phyloP scores from a whole-genome alignment of 345 rosid species.

The Reutealis trisperma region DNA sequence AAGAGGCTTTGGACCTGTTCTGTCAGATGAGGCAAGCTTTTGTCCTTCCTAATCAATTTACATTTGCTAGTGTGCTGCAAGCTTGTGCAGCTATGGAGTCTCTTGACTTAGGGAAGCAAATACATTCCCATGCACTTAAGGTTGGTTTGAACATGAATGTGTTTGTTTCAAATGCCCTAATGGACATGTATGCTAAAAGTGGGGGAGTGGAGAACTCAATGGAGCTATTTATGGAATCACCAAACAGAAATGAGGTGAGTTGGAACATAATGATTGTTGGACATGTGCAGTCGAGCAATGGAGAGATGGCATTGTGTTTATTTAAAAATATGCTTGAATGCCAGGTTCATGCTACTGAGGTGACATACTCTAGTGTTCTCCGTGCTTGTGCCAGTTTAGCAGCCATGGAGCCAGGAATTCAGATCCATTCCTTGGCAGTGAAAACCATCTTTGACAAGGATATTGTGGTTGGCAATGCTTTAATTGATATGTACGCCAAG shows the following conservation, averaged over 20 bases:
- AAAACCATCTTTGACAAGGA: constrained; percentile 58
- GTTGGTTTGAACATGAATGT: constrained; percentile 49
- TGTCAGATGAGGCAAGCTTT: constrained; percentile 58
- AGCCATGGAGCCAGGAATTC: constrained; percentile 64
- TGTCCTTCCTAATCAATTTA: constrained; percentile 71
- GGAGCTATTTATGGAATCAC: constrained; percentile 54
- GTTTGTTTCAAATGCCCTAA: constrained; percentile 75
- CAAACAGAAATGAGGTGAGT: constrained; percentile 56
- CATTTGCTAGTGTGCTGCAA: constrained; percentile 68
- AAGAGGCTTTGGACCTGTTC: constrained; percentile 62
- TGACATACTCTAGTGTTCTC: constrained; percentile 73
- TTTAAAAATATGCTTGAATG: constrained; percentile 58
- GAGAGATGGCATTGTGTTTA: constrained; percentile 58
- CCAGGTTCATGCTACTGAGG: constrained; percentile 63
- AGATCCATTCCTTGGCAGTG: constrained; percentile 60
- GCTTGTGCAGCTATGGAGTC: constrained; percentile 59
- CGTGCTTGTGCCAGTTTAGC: constrained; percentile 82
- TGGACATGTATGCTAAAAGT: constrained; percentile 82
- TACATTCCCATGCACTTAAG: constrained; percentile 61
- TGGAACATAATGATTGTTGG: constrained; percentile 94
- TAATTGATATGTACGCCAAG: constrained; percentile 95
- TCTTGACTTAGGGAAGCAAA: constrained; percentile 60
- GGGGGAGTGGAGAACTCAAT: constrained; percentile 60
- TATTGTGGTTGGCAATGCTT: constrained; percentile 62
- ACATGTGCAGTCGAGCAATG: constrained; percentile 50